These are phyloP conservation scores for Fusarium marasasianum DNA, from an alignment of 2,329 filamentous ascomycete species.

Conservation along the genomic window DNA sequence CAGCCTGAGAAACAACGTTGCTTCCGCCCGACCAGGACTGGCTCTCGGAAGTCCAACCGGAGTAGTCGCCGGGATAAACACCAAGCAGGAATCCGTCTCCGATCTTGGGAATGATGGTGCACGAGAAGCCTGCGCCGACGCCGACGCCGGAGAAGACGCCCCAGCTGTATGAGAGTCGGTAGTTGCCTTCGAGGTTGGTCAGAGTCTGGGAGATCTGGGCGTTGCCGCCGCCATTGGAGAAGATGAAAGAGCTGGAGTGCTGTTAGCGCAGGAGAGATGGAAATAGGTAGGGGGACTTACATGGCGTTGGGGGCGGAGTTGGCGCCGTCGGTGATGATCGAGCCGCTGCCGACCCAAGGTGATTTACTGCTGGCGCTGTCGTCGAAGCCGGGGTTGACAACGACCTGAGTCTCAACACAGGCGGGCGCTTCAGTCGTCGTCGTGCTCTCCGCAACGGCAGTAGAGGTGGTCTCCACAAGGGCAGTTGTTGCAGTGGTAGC, in stretches of 20 bases:
- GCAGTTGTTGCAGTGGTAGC: not conserved
- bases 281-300: not conserved
- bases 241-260: not conserved
- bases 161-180: not conserved
- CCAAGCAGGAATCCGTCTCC: accelerated
- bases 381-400: not conserved
- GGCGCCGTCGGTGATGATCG: accelerated
- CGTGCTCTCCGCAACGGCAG: not conserved
- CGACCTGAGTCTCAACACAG: not conserved
- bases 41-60: not conserved
- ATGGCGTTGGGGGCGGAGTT: not conserved
- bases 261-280: accelerated
- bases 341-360: not conserved
- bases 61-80: accelerated
- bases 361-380: not conserved
- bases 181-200: not conserved
- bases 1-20: not conserved
- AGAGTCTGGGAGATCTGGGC: not conserved
- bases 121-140: not conserved
- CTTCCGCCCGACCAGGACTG: not conserved
- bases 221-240: not conserved
- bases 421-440: not conserved
- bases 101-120: not conserved
- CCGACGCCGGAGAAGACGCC: not conserved
- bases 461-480: not conserved